Conservation (phyloP, 2,329 filamentous ascomycete species). For the Shiraia sp. region DNA sequence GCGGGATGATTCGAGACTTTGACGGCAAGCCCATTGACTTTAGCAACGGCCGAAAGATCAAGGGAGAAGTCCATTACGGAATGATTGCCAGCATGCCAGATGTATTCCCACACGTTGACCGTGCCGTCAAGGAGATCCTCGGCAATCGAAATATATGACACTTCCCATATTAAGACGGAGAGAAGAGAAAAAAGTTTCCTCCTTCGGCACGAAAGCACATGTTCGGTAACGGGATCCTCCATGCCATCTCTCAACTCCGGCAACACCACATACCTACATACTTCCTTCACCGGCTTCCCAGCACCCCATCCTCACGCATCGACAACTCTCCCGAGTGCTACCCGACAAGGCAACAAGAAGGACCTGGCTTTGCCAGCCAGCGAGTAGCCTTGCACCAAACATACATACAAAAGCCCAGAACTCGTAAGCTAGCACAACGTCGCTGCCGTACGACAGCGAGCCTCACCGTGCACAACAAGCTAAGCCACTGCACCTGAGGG, state of each 20-base stretch:
- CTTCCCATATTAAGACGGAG: too few species aligned
- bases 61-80: conserved; percentile 38
- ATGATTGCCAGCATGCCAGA: conserved; percentile 39
- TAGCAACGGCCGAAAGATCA: conserved; percentile 35
- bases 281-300: too few species aligned
- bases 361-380: too few species aligned
- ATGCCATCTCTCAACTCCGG: too few species aligned
- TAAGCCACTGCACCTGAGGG: background rate
- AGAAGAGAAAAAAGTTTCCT: too few species aligned
- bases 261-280: too few species aligned
- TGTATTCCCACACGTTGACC: conserved; percentile 29
- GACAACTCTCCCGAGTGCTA: too few species aligned
- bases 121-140: conserved; percentile 34
- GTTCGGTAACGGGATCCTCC: too few species aligned
- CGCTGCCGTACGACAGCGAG: background rate
- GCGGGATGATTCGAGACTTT: conserved; percentile 56
- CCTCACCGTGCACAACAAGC: conserved; percentile 1
- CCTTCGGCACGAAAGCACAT: too few species aligned
- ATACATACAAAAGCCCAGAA: too few species aligned
- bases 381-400: too few species aligned
- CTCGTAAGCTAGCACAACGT: background rate
- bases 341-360: too few species aligned
- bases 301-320: background rate
- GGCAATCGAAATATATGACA: conserved; percentile 18
- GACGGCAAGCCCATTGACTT: conserved; percentile 56